Conservation (phyloP, 2,329 filamentous ascomycete genomes). For the Talaromyces marneffei region DNA sequence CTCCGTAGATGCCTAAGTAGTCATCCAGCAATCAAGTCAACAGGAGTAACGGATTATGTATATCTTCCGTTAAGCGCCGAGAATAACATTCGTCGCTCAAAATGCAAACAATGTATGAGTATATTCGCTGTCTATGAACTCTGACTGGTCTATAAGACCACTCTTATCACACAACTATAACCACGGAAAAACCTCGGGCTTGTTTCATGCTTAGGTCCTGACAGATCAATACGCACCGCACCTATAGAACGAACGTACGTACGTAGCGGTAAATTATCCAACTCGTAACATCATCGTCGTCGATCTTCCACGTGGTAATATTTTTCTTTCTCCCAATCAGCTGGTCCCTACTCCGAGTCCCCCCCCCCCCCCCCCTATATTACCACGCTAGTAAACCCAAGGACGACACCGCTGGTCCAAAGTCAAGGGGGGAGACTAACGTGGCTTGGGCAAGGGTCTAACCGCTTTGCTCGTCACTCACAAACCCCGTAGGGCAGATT, state of each 20-base stretch:
- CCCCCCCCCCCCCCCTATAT: no score
- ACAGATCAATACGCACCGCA: neutral
- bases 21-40: neutral
- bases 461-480: neutral
- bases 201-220: neutral
- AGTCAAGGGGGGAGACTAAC: no score
- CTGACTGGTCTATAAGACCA: neutral
- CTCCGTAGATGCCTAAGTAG: neutral
- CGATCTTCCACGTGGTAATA: constrained; percentile 17
- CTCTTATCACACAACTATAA: neutral
- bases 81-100: neutral
- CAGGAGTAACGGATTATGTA: neutral
- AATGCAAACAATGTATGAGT: neutral
- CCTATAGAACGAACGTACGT: no score
- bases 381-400: neutral
- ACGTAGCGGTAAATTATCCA: neutral
- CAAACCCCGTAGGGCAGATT: constrained; percentile 24
- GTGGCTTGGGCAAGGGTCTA: neutral
- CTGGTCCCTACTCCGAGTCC: constrained; percentile 8
- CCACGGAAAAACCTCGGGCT: neutral
- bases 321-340: neutral
- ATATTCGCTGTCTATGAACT: neutral
- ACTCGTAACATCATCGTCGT: constrained; percentile 5
- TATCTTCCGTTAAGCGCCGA: neutral
- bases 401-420: neutral